Evolutionary conservation across 2,329 filamentous ascomycete species (phyloP).

Genomic region (Epicoccum sorghinum): DNA sequence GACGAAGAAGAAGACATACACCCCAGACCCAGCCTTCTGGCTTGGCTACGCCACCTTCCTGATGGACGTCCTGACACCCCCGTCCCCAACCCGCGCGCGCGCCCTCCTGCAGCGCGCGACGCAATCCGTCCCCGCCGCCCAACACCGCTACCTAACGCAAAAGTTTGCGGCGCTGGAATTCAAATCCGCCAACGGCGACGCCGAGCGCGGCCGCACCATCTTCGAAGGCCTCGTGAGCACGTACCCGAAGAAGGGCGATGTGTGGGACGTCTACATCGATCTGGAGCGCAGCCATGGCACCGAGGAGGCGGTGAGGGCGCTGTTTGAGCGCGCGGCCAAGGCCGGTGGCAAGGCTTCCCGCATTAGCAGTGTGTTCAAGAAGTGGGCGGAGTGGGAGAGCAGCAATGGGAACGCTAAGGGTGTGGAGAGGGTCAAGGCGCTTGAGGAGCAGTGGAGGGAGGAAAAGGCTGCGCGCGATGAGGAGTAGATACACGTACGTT

Average conservation of each 20-base stretch:
- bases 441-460: conserved; percentile 74
- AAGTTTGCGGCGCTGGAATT: conserved; percentile 95
- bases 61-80: conserved; percentile 71
- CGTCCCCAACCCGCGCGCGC: conserved; percentile 77
- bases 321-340: conserved; percentile 80
- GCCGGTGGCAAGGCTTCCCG: conserved; percentile 75
- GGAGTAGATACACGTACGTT: background rate
- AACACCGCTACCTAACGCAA: conserved; percentile 76
- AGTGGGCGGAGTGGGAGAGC: conserved; percentile 90
- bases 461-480: conserved; percentile 32
- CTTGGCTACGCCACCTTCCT: conserved; percentile 95
- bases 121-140: conserved; percentile 75
- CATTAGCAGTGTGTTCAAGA: conserved; percentile 86
- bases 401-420: conserved; percentile 69
- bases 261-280: conserved; percentile 92
- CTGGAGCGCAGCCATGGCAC: conserved; percentile 70
- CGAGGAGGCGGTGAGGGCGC: conserved; percentile 67
- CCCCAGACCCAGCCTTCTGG: conserved; percentile 81
- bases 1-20: conserved; percentile 82
- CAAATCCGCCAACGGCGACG: conserved; percentile 77
- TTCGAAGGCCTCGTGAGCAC: conserved; percentile 86
- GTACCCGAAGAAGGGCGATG: conserved; percentile 86
- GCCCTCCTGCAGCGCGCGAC: conserved; percentile 81
- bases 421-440: conserved; percentile 71
- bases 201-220: conserved; percentile 91